phyloP scores from a whole-genome alignment of 139 green algal species.

The Closterium sp. region DNA sequence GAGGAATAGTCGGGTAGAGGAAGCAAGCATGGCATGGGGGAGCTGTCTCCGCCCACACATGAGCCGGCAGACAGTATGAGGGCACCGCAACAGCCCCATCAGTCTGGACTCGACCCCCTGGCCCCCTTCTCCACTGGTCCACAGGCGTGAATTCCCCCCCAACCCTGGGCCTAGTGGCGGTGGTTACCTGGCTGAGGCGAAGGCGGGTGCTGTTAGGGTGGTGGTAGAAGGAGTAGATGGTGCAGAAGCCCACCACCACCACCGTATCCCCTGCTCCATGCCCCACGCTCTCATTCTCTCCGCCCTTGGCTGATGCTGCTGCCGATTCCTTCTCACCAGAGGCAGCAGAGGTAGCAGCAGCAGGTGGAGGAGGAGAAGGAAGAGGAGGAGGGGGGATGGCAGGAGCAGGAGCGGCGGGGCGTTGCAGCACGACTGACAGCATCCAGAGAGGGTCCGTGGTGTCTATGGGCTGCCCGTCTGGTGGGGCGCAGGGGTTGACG shows the following conservation, averaged over 20 bases:
- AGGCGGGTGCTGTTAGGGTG: conserved; percentile 68
- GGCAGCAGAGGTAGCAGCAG: neutral
- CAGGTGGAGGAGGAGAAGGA: neutral
- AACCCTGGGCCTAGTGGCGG: neutral
- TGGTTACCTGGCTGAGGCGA: conserved; percentile 64
- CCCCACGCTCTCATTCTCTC: too few species aligned
- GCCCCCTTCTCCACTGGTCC: neutral
- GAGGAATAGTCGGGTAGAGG: too few species aligned
- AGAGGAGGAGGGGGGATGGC: too few species aligned
- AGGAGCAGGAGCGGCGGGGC: neutral
- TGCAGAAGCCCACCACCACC: conserved; percentile 61
- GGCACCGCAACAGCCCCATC: too few species aligned
- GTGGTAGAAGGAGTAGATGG: conserved; percentile 80
- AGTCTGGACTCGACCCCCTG: too few species aligned
- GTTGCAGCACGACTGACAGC: neutral
- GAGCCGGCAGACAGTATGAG: too few species aligned
- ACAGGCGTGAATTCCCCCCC: neutral
- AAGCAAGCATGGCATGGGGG: neutral
- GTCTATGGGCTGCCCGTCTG: conserved; percentile 24
- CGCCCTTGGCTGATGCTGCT: neutral
- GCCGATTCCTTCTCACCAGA: neutral
- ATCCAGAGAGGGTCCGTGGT: conserved; percentile 9
- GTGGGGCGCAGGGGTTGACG: neutral
- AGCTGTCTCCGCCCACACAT: too few species aligned
- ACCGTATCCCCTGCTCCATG: neutral